These are phyloP conservation scores for Cladophialophora carrionii DNA, from an alignment of 2,329 filamentous ascomycete genomes.

Conservation along the genomic window DNA sequence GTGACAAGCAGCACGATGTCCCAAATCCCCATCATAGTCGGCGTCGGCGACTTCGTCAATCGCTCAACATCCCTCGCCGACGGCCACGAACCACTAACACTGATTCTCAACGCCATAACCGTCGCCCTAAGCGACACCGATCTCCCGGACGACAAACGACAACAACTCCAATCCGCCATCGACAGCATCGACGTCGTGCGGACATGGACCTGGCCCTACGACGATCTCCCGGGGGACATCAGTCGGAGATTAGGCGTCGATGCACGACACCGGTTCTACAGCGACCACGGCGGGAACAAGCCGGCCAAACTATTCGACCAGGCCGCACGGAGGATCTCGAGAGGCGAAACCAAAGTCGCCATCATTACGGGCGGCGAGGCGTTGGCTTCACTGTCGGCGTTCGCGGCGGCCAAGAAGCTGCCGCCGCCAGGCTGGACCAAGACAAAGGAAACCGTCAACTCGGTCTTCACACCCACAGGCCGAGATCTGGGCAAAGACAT, in stretches of 20 bases:
- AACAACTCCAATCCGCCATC: slow-evolving; percentile 51
- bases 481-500: slow-evolving; percentile 53
- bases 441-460: slow-evolving; percentile 51
- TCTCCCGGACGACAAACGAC: slow-evolving; percentile 39
- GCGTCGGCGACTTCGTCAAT: slow-evolving; percentile 66
- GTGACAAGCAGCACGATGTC: not conserved
- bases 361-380: slow-evolving; percentile 68
- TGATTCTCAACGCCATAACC: slow-evolving; percentile 62
- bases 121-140: slow-evolving; percentile 57
- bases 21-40: slow-evolving; percentile 60
- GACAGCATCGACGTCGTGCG: slow-evolving; percentile 64
- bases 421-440: slow-evolving; percentile 65
- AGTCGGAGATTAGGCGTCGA: slow-evolving; percentile 54
- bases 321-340: slow-evolving; percentile 61
- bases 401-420: slow-evolving; percentile 55
- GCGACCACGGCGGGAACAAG: slow-evolving; percentile 66
- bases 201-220: slow-evolving; percentile 69
- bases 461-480: slow-evolving; percentile 57
- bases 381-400: slow-evolving; percentile 61
- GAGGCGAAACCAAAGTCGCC: slow-evolving; percentile 59
- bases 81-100: slow-evolving; percentile 61
- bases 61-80: slow-evolving; percentile 55
- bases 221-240: slow-evolving; percentile 60
- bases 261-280: slow-evolving; percentile 55
- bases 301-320: slow-evolving; percentile 66